Conservation (phyloP, 2,329 filamentous ascomycete genomes). For the Colletotrichum theobromicola region DNA sequence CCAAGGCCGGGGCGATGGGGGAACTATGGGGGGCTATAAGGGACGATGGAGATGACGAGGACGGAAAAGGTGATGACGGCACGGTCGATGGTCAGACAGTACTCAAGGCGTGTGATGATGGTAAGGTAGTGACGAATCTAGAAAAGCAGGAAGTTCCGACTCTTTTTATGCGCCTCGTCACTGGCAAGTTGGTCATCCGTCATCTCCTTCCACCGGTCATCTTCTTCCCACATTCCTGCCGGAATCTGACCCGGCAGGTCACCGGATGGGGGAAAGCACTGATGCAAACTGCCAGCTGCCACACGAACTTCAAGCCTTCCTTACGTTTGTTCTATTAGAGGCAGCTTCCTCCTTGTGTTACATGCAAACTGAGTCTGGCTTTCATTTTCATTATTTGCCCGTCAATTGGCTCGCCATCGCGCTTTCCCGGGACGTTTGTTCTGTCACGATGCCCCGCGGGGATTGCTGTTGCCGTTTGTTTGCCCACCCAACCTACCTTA, state of each 20-base stretch:
- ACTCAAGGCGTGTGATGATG: neutral
- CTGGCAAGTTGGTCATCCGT: neutral
- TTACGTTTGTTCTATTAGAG: no score
- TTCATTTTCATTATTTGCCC: neutral
- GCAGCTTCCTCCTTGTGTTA: neutral
- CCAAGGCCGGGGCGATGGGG: neutral
- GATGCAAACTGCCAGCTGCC: neutral
- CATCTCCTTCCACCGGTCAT: neutral
- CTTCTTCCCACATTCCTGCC: neutral
- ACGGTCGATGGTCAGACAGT: no score
- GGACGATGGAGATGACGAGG: no score
- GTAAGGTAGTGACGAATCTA: neutral
- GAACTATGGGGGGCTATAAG: no score
- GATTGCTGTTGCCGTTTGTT: neutral
- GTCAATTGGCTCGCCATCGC: neutral
- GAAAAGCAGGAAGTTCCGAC: neutral
- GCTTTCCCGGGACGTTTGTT: neutral
- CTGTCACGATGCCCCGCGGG: neutral
- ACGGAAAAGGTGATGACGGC: neutral
- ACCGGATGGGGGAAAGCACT: neutral
- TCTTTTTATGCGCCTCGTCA: neutral
- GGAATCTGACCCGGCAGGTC: no score
- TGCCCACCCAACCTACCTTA: neutral
- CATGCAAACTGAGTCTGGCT: neutral
- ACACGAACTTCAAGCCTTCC: neutral